Base-by-base conservation (phyloP, 805 yeast species). In the Wickerhamomyces bovis region DNA sequence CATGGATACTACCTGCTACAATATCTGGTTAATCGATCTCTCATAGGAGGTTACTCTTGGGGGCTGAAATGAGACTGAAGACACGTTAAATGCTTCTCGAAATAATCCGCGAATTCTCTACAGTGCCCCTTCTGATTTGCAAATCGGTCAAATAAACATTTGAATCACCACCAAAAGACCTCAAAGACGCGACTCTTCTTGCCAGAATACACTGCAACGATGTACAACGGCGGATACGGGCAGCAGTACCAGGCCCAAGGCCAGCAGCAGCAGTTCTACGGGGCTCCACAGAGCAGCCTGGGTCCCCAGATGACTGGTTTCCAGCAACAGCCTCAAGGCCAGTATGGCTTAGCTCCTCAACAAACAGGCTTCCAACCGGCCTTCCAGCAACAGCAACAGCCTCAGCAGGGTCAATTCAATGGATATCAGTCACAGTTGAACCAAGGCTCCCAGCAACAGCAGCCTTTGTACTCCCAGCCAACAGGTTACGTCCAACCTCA, bases 351-450 rank as follows among this genome's bases (percentile, higher is more conserved):
- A 35, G 58, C 53, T 18, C 49, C 56, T 26, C 66, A 60, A 45
- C 55, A 56, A 30, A 63, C 67, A 13, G 68, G 69, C 9, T 56
- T 50, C 41, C 53, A 46, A 40, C 47, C 54, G 21, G 40, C 41
- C 12, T 40, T 35, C 26, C 51, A 47, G 20, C 55, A 50, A 19
- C 53, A 51, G 43, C 60, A 52, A 36, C 52, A 44, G 25, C 47
- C 50, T 33, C 51, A 42, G 12, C 57, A 49, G 33, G 51, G 51
- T 11, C 62, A 58, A 16, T 25, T 41, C 51, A 31, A 56, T 48
- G n/a, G 39, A 9, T 36, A 19, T 36, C 57, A 52, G 12, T n/a
- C 16, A 13, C 49, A 45, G 30, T 50, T 42, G 20, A 51, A 38
- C 45, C 41, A 38, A 47, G 48, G 51, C 21, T 50, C 50, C 43